phyloP scores from a whole-genome alignment of 108 stramenopile genomes.

The Nitzschia palea region DNA sequence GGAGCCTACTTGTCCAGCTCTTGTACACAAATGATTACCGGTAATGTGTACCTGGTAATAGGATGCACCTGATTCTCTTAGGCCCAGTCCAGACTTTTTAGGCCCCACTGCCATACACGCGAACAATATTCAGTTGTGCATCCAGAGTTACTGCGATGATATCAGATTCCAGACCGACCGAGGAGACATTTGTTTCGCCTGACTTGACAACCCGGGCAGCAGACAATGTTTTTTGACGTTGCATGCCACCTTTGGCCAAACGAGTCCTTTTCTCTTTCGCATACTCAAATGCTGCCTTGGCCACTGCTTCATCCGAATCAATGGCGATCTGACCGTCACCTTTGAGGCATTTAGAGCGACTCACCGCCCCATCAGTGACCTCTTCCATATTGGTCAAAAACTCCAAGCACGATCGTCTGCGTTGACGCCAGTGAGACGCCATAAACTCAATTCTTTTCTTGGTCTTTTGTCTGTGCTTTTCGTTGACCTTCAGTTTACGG shows the following conservation, averaged over 20 bases:
- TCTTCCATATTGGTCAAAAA: constrained; percentile 61
- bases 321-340: constrained; percentile 79
- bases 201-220: too few species aligned
- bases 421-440: constrained; percentile 68
- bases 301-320: constrained; percentile 66
- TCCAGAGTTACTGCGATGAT: constrained; percentile 29
- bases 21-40: too few species aligned
- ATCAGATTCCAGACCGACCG: constrained; percentile 4
- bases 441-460: constrained; percentile 56
- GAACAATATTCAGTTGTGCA: constrained; percentile 10
- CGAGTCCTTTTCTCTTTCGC: constrained; percentile 26
- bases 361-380: constrained; percentile 57
- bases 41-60: too few species aligned
- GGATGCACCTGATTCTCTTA: too few species aligned
- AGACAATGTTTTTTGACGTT: too few species aligned
- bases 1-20: too few species aligned
- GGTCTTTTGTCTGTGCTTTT: constrained; percentile 56
- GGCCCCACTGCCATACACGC: constrained; percentile 12
- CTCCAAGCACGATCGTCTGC: constrained; percentile 56
- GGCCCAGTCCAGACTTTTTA: too few species aligned
- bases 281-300: constrained; percentile 47
- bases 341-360: constrained; percentile 58
- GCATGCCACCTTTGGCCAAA: not conserved
- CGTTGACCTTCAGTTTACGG: constrained; percentile 54
- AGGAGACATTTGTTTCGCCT: not conserved